Percentiles rank a stretch among this genome's conserved stretches.
These are phyloP conservation scores for Aspergillus hancockii DNA, from an alignment of 495 filamentous ascomycete genomes.

Conservation along the genomic window DNA sequence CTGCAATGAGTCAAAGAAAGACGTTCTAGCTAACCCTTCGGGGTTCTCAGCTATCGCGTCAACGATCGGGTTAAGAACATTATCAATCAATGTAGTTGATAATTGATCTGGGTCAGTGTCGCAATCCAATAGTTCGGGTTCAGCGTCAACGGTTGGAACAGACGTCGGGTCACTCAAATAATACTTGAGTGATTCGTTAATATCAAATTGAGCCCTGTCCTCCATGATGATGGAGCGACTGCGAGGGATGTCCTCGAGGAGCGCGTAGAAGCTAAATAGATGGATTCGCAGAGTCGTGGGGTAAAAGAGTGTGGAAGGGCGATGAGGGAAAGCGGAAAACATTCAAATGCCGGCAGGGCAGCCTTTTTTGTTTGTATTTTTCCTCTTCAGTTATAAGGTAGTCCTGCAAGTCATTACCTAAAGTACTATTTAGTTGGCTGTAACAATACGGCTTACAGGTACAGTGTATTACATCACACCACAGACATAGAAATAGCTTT, in stretches of 20 bases:
- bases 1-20: slow-evolving; percentile 87
- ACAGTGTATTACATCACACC: too few relatives aligned
- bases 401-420: not conserved
- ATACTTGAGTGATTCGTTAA: slow-evolving; percentile 92
- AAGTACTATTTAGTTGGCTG: too few relatives aligned
- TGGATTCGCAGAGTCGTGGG: slow-evolving; percentile 18
- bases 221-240: slow-evolving; percentile 64
- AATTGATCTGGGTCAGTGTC: slow-evolving; percentile 88
- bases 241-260: slow-evolving; percentile 20
- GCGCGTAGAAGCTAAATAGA: slow-evolving; percentile 11
- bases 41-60: slow-evolving; percentile 91
- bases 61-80: slow-evolving; percentile 85
- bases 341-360: slow-evolving; percentile 5
- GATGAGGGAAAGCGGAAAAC: not conserved
- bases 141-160: slow-evolving; percentile 85
- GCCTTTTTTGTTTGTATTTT: slow-evolving; percentile 33
- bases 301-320: slow-evolving; percentile 8
- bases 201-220: slow-evolving; percentile 76
- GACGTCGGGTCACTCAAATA: slow-evolving; percentile 89
- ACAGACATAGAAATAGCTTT: too few relatives aligned
- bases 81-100: slow-evolving; percentile 73
- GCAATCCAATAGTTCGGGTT: slow-evolving; percentile 81
- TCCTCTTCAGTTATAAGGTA: slow-evolving; percentile 18
- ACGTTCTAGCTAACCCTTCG: slow-evolving; percentile 76
- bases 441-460: too few relatives aligned